Base-by-base conservation (phyloP, 495 filamentous ascomycete genomes). In the Rusavskia elegans region DNA sequence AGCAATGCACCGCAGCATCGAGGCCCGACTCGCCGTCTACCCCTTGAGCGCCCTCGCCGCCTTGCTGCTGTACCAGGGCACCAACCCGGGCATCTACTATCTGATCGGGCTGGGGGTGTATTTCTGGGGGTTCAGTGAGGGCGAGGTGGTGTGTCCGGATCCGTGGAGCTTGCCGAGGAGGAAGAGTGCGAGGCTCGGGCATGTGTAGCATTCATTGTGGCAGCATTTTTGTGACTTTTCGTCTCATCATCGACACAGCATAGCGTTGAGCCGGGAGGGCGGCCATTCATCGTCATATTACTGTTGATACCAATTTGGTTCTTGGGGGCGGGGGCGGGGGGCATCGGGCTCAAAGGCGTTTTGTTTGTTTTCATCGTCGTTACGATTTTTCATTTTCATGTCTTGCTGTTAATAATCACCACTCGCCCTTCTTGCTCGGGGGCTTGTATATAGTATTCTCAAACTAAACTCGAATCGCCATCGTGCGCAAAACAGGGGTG, bases 121-220 rank as follows among this genome's bases (percentile, higher is more conserved):
- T 63, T 96, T 96, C 61, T 96, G 92, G 89, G 93, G 85, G 0
- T 97, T 90, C 59, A 88, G 80, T 56, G 92, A 97, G 70, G 93
- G 93, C 65, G 93, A 99, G 83, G 88, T 95, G 65, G 75, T 82
- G 0, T 79, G 76, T 64, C 64, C 73, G 3, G 66, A 71, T 52
- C 77, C 78, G n/a, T 81, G 78, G 78, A 75, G 66, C 14, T 59
- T 77, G 52, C 73, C 73, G 0, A 68, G 67, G 51, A 53, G 51
- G 23, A 25, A 41, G 2, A 36, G 35, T 1, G 48, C 19, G 1
- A 29, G 37, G 11, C 6, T 29, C 44, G 41, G 39, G 20, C 54
- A 48, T 2, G 59, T 58, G 3, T 59, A 52, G 50, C 2, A 0
- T 39, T 19, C 10, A 6, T 39, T 6, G 25, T 5, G 25, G 25